Conservation (phyloP, 805 yeast species). For the Candida broadrunensis region DNA sequence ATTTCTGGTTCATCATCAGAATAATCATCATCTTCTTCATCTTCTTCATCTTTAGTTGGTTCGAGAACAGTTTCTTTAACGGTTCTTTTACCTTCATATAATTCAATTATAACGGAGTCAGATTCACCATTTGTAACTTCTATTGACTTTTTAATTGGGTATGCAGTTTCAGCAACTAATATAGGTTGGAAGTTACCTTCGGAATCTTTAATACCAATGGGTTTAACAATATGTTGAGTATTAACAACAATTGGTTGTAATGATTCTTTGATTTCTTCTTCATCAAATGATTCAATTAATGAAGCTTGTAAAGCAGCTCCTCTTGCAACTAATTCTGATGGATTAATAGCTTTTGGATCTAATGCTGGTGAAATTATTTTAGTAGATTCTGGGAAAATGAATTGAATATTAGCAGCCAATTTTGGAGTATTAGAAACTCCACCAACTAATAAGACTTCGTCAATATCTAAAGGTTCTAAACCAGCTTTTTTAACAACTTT, state of each 20-base stretch:
- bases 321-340: conserved; percentile 84
- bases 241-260: conserved; percentile 79
- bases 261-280: conserved; percentile 77
- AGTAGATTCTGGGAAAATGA: conserved; percentile 78
- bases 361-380: conserved; percentile 71
- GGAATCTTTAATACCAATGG: conserved; percentile 79
- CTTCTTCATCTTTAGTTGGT: conserved; percentile 54
- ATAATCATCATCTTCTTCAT: conserved; percentile 44
- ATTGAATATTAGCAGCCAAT: conserved; percentile 69
- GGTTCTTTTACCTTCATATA: conserved; percentile 83
- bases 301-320: conserved; percentile 98
- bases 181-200: conserved; percentile 72
- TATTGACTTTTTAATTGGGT: conserved; percentile 80
- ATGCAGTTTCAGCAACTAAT: conserved; percentile 79
- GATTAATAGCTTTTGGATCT: conserved; percentile 77
- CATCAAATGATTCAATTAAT: conserved; percentile 75
- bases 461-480: conserved; percentile 79
- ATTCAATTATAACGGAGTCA: conserved; percentile 58
- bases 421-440: conserved; percentile 93
- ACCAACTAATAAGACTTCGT: conserved; percentile 89
- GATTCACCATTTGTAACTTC: conserved; percentile 61
- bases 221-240: conserved; percentile 81
- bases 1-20: conserved; percentile 90
- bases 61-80: conserved; percentile 80
- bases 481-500: conserved; percentile 76